These are phyloP conservation scores for Yamadazyma akitaensis DNA, from an alignment of 805 yeast species.

Conservation along the genomic window DNA sequence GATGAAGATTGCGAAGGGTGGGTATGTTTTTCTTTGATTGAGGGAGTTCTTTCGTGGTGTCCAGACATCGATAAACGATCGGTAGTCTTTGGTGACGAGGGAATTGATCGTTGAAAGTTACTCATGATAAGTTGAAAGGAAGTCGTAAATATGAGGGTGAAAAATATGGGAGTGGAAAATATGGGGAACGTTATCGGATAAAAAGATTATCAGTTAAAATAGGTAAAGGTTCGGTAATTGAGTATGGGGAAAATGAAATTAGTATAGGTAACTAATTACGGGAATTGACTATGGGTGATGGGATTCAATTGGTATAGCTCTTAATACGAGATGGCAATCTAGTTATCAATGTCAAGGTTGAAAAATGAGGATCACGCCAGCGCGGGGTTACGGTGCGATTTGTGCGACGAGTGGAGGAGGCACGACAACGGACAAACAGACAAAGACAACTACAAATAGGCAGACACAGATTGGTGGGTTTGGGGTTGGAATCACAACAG, in stretches of 20 bases:
- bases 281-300: background rate
- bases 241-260: background rate
- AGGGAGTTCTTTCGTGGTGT: slow-evolving; percentile 2
- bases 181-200: background rate
- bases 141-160: background rate
- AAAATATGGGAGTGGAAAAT: background rate
- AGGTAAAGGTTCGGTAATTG: too few relatives aligned
- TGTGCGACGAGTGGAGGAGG: background rate
- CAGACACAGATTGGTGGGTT: background rate
- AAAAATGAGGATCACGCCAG: background rate
- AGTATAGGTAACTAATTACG: background rate
- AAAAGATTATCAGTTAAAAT: too few relatives aligned
- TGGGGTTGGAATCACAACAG: background rate
- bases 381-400: background rate
- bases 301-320: background rate
- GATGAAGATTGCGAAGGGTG: slow-evolving; percentile 14
- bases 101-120: slow-evolving; percentile 10
- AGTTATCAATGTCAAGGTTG: background rate
- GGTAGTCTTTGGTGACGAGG: slow-evolving; percentile 8
- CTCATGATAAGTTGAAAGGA: slow-evolving; percentile 1
- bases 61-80: background rate
- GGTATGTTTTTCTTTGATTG: background rate
- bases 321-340: background rate
- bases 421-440: background rate
- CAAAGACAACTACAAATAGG: background rate